Conservation (phyloP, 2,329 filamentous ascomycete genomes). For the Talaromyces sp. region DNA sequence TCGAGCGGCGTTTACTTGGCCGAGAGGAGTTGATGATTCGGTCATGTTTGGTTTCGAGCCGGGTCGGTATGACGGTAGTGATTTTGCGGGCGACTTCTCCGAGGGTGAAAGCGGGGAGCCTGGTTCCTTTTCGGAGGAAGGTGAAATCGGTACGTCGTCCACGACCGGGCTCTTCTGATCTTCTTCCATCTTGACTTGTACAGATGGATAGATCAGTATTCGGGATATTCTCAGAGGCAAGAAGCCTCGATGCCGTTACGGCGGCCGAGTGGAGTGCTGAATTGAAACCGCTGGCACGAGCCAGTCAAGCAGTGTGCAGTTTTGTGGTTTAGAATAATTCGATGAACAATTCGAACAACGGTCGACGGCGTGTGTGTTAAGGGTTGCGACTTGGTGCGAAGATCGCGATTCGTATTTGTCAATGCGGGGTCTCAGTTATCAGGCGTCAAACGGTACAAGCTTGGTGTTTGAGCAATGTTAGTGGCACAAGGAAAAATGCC, state of each 20-base stretch:
- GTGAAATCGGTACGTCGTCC: slow-evolving; percentile 22
- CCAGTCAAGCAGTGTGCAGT: neutral
- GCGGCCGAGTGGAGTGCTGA: slow-evolving; percentile 3
- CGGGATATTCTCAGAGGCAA: neutral
- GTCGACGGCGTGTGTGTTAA: neutral
- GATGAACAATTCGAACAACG: neutral
- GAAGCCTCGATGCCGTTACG: slow-evolving; percentile 3
- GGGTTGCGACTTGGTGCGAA: neutral
- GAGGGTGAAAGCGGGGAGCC: slow-evolving; percentile 23
- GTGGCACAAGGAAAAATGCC: neutral
- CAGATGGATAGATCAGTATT: neutral
- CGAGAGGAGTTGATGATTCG: slow-evolving; percentile 74
- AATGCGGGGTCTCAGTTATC: slow-evolving; percentile 4
- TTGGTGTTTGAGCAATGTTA: neutral
- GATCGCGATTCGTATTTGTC: neutral
- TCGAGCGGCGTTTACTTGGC: slow-evolving; percentile 67
- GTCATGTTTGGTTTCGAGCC: slow-evolving; percentile 11
- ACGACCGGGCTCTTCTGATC: slow-evolving; percentile 22
- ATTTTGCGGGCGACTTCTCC: slow-evolving; percentile 27
- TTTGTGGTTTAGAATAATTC: neutral
- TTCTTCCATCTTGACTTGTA: slow-evolving; percentile 19
- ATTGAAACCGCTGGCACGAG: neutral
- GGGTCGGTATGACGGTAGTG: slow-evolving; percentile 27
- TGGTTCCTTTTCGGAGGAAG: slow-evolving; percentile 22
- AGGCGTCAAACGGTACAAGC: neutral